Base-by-base conservation (phyloP, 768 basidiomycete genomes). In the Pholiota conissans region DNA sequence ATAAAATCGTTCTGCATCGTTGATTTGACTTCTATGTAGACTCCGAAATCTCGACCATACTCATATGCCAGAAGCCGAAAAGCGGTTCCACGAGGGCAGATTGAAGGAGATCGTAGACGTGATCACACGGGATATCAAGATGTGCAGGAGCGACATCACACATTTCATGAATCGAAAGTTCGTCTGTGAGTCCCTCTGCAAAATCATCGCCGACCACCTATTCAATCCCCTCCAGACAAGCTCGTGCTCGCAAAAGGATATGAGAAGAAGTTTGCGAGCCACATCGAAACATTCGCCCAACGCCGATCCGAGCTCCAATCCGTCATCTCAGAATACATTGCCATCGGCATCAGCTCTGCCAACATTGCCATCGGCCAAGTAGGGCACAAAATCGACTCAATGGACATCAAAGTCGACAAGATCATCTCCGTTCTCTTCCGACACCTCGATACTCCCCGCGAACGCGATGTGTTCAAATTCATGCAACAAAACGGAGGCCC, bases 401-500 rank as follows among this genome's bases (percentile, higher is more conserved):
- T 73, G 45, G 62, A 73, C 27, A 34, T 50, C 20, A 66, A 68
- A 48, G 49, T 74, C 29, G 61, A 70, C 45, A 55, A 53, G 35
- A 40, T 71, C 5, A 39, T 66, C 3, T 16, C 40, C 0, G 62
- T 76, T 29, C 16, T 39, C 7, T 73, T 79, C 59, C 64, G 66
- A 28, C 66, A 67, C 28, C 64, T 75, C 16, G 69, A 74, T 37
- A 66, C 73, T 0, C 69, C 72, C 5, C 67, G 70, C 20, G 74
- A 76, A 54, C 65, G 63, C 48, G 73, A 74, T 16, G 55, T 73
- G 1, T 52, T 61, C 9, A 62, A 62, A 11, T 70, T 76, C 49
- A 67, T 78, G 11, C 64, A 70, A 30, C 62, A 67, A 10, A 69
- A 73, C 24, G 75, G 76, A 14, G 74, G 75, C 3, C 57, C 65